Evolutionary conservation across 225 moss, liverwort and hornwort species (phyloP), one percentile per base, ranked within the genome.

Genomic region (Thuidium tamariscinum): DNA sequence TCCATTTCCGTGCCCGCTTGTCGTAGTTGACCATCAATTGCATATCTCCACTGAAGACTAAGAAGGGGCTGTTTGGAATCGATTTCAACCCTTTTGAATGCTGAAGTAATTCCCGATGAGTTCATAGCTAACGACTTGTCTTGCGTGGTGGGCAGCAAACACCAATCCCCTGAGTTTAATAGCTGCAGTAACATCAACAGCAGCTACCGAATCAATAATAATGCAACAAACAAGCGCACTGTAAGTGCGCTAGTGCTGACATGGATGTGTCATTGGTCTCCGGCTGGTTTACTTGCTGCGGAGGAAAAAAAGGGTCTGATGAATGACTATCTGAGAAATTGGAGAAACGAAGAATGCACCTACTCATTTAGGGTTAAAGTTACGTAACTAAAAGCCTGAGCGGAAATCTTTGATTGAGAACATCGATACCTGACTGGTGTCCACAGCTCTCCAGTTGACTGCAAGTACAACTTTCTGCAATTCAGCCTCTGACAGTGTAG

Each of bases 111-210:
- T 65, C 81, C 86, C 61, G 76, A 82, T 68, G 91, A 69, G 74
- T 51, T 73, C 14, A 56, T 15, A 72, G 88, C 30, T 76, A 76
- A 75, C 63, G 30, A 69, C 11, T 84, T 59, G 82, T 82, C 88
- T 66, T 79, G 79, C 46, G 76, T 79, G 54, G 57, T 62, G 27
- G 93, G 92, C 56, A 91, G 79, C 88, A 93, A 83, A 87, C 91
- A 93, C 87, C 89, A 93, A 59, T 89, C 90, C 65, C 93, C 93
- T 65, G 84, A 89, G 74, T 89, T 87, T 23, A 93, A 83, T 65
- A 92, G 84, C 93, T 93, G 93, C 77, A 87, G 30, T 48, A 71
- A 75, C 56, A 77, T 66, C 84, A 89, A 36, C 74, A 87, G 52
- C 48, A 59, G 34, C 60, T 69, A 74, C 70, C 30, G 44, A 79